A percentile compares a stretch with the other conserved stretches of the same genome.
Evolutionary conservation across 345 rosid species (phyloP).

Genomic region (Hirschfeldia incana): DNA sequence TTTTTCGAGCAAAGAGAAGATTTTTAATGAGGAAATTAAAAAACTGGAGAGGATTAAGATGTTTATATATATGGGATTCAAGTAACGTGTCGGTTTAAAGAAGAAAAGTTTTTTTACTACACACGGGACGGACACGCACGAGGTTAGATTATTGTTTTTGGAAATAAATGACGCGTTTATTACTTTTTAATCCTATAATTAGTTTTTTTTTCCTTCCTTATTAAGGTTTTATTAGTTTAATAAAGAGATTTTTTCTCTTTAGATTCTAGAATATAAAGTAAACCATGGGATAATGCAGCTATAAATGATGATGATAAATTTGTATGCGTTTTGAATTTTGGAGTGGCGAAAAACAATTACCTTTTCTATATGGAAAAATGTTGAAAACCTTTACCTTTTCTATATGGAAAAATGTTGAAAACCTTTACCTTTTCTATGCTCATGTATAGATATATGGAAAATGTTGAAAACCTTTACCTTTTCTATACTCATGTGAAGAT

Average conservation of each 20-base stretch:
- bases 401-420: no score
- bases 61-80: not conserved
- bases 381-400: not conserved
- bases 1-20: not conserved
- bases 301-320: not conserved
- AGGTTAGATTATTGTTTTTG: not conserved
- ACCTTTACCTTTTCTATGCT: no score
- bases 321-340: not conserved
- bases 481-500: no score
- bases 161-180: constrained; percentile 24
- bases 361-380: not conserved
- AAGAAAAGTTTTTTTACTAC: not conserved
- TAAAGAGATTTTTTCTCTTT: not conserved
- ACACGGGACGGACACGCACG: constrained; percentile 30
- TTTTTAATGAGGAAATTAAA: constrained; percentile 6
- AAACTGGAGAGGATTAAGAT: not conserved
- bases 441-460: not conserved
- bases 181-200: not conserved
- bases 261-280: not conserved
- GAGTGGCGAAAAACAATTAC: not conserved
- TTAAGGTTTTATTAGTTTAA: not conserved
- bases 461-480: not conserved
- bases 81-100: constrained; percentile 12
- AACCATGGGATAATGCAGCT: not conserved
- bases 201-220: not conserved